Base-by-base conservation (phyloP, 306 rosid genomes). In the Albizia julibrissin region DNA sequence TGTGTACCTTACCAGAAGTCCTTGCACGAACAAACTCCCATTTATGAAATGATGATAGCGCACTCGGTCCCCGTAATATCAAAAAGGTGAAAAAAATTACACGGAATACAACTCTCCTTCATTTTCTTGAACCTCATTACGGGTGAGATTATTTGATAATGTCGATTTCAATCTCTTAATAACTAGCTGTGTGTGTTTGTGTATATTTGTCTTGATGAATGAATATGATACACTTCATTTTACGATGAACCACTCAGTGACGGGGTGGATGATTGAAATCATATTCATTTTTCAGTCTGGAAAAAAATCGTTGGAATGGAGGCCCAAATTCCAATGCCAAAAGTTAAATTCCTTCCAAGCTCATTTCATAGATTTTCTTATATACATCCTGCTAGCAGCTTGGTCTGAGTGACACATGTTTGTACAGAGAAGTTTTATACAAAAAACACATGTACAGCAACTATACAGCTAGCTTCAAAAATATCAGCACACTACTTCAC, bases 21-120 rank as follows among this genome's bases (percentile, higher is more conserved):
- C 75, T 79, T 84, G 58, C 95, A 89, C 1, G 95, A 86, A 79
- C 95, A 91, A n/a, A 65, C 79, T 59, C 89, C 92, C 13, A 68
- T 81, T 77, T 77, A 65, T 81, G 79, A 91, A 91, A 75, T 85
- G 87, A 83, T 91, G 94, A 85, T 89, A 91, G 47, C 89, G 89
- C 42, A 72, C 88, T 0, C 90, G 89, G 72, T 91, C 94, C 85
- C 91, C 84, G 81, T 88, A 62, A 85, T 83, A 37, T 37, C 5
- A 44, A 44, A 44, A 44, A 11, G 5, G 50, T 11, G 40, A 37
- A 12, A 46, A 12, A 11, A 46, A 46, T 2, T 46, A 12, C 50
- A 46, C 50, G 3, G 50, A 12, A 46, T 13, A 13, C 50, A 3
- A 46, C 50, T n/a, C 10, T 21, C 62, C 22, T 7, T 21, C 26